Evolutionary conservation across 2,329 filamentous ascomycete species (phyloP).

Genomic region (Keithomyces neogunnii): DNA sequence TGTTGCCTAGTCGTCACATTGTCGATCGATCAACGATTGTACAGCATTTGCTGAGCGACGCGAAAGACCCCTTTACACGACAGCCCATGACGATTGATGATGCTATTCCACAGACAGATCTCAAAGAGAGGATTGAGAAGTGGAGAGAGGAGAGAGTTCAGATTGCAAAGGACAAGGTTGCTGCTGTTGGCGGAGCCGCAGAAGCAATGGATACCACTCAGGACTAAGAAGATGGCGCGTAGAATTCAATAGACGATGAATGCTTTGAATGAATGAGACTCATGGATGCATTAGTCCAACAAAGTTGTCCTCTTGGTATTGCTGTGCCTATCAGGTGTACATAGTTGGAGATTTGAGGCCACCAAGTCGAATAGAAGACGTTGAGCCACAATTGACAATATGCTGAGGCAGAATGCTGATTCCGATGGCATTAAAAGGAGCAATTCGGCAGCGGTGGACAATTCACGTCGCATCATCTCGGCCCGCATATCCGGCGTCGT

Average conservation of each 20-base stretch:
- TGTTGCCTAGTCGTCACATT: constrained; percentile 62
- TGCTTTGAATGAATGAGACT: background rate
- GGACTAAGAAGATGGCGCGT: constrained; percentile 14
- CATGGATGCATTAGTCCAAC: no score
- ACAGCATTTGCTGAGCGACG: constrained; percentile 52
- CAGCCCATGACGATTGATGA: constrained; percentile 54
- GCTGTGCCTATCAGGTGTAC: no score
- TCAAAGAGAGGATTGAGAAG: constrained; percentile 39
- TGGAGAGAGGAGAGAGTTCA: constrained; percentile 46
- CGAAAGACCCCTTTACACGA: constrained; percentile 52
- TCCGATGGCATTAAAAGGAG: no score
- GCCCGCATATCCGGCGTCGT: no score
- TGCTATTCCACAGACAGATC: constrained; percentile 41
- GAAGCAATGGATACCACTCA: constrained; percentile 38
- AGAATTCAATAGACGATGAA: background rate
- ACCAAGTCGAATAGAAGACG: no score
- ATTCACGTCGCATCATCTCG: no score
- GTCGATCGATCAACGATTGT: constrained; percentile 55
- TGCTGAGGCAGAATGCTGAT: no score
- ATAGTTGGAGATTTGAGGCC: no score
- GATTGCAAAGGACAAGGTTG: constrained; percentile 31
- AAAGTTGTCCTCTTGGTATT: no score
- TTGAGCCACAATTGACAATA: no score
- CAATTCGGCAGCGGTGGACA: no score
- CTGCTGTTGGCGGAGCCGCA: constrained; percentile 8